Conservation (phyloP, 371 early-diverging fungal species). For the Mucor mucedo region DNA sequence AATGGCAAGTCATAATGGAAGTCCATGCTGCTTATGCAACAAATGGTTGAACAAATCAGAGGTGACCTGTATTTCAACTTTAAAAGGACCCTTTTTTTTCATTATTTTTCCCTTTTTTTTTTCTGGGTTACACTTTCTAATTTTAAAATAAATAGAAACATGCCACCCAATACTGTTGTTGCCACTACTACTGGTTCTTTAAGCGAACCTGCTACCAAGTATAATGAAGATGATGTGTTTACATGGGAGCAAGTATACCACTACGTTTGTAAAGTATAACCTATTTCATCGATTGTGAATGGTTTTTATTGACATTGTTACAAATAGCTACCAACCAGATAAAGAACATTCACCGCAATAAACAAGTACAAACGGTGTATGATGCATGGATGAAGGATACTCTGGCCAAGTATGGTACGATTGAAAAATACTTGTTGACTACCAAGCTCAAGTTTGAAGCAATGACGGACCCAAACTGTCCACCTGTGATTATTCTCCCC, state of each 20-base stretch:
- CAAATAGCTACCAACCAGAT: constrained; percentile 29
- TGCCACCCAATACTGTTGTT: constrained; percentile 21
- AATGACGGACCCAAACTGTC: constrained; percentile 3
- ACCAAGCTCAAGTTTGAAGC: constrained; percentile 35
- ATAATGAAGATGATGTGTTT: constrained; percentile 19
- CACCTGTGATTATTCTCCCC: constrained; percentile 38
- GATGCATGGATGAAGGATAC: constrained; percentile 30
- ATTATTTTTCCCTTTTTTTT: not conserved
- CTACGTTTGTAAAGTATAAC: constrained; percentile 28
- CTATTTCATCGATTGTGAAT: not conserved
- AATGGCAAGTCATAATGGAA: not conserved
- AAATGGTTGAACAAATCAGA: not conserved
- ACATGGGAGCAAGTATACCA: constrained; percentile 27
- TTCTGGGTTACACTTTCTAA: not conserved
- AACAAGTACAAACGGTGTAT: constrained; percentile 22
- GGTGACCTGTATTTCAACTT: not conserved
- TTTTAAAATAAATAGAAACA: not conserved
- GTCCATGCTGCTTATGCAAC: constrained; percentile 13
- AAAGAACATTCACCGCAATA: constrained; percentile 24
- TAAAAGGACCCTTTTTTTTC: constrained; percentile 18
- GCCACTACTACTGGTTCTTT: constrained; percentile 3
- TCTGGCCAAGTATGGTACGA: constrained; percentile 36
- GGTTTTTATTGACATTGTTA: not conserved
- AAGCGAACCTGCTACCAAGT: not conserved
- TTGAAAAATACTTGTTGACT: constrained; percentile 35